phyloP scores from a whole-genome alignment of 257 asterid species.

The Salvia splendens region DNA sequence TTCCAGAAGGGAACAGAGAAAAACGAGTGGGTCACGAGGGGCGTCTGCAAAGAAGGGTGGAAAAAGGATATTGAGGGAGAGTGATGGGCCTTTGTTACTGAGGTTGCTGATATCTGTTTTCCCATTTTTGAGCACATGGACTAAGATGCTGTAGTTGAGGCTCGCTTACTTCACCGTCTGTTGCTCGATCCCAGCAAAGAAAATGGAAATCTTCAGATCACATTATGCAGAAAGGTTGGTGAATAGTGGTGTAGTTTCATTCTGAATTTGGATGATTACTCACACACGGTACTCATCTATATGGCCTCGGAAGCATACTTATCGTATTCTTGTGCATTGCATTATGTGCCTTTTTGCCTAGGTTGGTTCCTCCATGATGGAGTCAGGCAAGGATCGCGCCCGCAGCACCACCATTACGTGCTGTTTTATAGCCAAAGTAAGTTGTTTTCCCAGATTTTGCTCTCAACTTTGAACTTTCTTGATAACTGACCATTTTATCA shows the following conservation, averaged over 20 bases:
- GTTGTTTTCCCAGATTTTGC: background rate
- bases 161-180: background rate
- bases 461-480: background rate
- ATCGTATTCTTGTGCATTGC: slow-evolving; percentile 17
- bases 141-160: slow-evolving; percentile 40
- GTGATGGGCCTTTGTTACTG: slow-evolving; percentile 54
- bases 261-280: background rate
- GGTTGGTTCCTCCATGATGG: background rate
- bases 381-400: background rate
- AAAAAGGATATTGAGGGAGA: slow-evolving; percentile 26
- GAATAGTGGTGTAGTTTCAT: background rate
- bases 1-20: slow-evolving; percentile 33
- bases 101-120: slow-evolving; percentile 62
- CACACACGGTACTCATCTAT: background rate
- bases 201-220: background rate
- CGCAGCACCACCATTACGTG: background rate
- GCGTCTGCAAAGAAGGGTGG: slow-evolving; percentile 35
- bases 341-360: slow-evolving; percentile 13
- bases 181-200: background rate
- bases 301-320: background rate
- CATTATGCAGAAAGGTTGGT: background rate
- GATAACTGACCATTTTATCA: background rate
- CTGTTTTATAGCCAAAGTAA: background rate
- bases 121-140: slow-evolving; percentile 73
- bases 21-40: slow-evolving; percentile 33